Percentiles rank a stretch among this genome's conserved stretches.
Evolutionary conservation across 805 yeast genomes (phyloP).

Genomic region (Zygosaccharomyces siamensis): DNA sequence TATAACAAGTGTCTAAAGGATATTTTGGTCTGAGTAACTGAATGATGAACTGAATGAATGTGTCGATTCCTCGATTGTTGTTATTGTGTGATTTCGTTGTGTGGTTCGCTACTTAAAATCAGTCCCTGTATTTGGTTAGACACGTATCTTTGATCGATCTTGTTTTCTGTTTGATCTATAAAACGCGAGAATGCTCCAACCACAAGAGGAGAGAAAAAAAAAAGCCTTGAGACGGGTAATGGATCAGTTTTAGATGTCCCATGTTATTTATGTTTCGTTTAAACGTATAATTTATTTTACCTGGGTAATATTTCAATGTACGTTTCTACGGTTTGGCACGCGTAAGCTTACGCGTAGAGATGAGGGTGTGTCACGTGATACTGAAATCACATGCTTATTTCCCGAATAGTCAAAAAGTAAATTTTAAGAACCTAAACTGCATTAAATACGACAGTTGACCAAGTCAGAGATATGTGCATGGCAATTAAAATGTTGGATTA

Average conservation of each 20-base stretch:
- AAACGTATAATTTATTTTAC: background rate
- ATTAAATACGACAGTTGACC: background rate
- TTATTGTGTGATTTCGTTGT: too few relatives aligned
- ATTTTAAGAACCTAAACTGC: background rate
- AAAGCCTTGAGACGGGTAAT: background rate
- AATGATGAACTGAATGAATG: background rate
- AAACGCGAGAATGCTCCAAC: slow-evolving; percentile 6
- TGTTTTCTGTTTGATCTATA: slow-evolving; percentile 3
- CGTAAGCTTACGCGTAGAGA: background rate
- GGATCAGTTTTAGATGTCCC: background rate
- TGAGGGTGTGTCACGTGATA: background rate
- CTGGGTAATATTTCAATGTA: background rate
- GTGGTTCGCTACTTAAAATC: background rate
- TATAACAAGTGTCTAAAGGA: background rate
- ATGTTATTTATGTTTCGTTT: background rate
- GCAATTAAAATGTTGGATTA: background rate
- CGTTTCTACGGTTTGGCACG: background rate
- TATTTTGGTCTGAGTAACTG: background rate
- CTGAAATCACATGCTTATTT: background rate
- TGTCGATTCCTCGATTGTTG: background rate
- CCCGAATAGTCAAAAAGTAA: background rate
- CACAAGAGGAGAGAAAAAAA: slow-evolving; percentile 1
- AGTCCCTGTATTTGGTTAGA: background rate
- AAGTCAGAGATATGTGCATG: background rate
- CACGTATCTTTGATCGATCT: slow-evolving; percentile 2